Evolutionary conservation across 2,329 filamentous ascomycete species (phyloP), one percentile per base, ranked within the genome.

Genomic region (Fusarium multiceps): DNA sequence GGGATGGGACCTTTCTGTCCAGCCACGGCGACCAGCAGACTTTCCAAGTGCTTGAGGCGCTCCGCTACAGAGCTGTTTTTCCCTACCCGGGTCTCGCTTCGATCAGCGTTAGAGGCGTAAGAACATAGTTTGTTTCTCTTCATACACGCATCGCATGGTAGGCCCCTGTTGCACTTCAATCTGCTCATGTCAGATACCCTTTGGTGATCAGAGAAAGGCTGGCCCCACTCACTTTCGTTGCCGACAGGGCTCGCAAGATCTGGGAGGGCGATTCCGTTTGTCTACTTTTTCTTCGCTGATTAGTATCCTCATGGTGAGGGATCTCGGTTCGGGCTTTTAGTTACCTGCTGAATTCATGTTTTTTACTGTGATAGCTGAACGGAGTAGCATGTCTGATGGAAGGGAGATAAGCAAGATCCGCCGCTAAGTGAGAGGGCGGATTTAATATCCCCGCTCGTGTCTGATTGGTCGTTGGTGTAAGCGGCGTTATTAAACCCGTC

Each of bases 211-310:
- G n/a, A 40, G 1, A 20, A 12, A 2, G 12, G 16, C 21, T 7
- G 5, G 3, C 5, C n/a, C 21, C 4, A 65, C 73, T 43, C 50
- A 79, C 78, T 79, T 80, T 50, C 78, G 75, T 7, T 67, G 60
- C 14, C 78, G 75, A 49, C 78, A 80, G 4, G 73, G 76, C 60
- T 80, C 77, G 37, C 79, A 80, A 2, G 78, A 80, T 16, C 76
- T 73, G 5, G 79, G 78, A 10, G 75, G 77, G 9, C 78, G 66
- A 20, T 78, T 79, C 7, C 78, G 69, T 57, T 80, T 80, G 50
- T 80, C 78, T 4, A 75, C 50, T 25, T 69, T 76, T 12, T 42
- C 68, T 46, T 41, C 40, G 16, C 9, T 0, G 7, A 21, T 63
- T 10, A 59, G 25, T 28, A 34, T 12, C 7, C n/a, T 16, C 49